These are phyloP conservation scores for Fusarium begoniae DNA, from an alignment of 2,329 filamentous ascomycete genomes.

Conservation along the genomic window DNA sequence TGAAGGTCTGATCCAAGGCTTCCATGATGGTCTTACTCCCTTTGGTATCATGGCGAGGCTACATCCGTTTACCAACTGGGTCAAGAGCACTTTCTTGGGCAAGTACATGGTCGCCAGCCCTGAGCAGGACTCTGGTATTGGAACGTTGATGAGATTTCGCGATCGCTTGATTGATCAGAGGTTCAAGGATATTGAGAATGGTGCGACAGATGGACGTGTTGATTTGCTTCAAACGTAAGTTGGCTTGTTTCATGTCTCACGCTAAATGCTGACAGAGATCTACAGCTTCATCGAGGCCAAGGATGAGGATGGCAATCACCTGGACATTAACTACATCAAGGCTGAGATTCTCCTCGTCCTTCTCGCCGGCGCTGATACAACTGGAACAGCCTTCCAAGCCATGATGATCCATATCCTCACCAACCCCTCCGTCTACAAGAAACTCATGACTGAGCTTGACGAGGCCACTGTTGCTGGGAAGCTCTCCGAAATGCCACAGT, in stretches of 20 bases:
- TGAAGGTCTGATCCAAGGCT: conserved; percentile 49
- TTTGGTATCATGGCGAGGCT: conserved; percentile 56
- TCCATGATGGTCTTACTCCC: conserved; percentile 24
- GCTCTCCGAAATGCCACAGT: conserved; percentile 47
- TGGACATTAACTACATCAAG: conserved; percentile 35
- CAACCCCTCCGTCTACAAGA: conserved; percentile 29
- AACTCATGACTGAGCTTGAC: conserved; percentile 39
- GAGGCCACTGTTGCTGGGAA: conserved; percentile 43
- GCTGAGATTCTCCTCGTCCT: conserved; percentile 39
- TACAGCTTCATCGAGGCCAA: conserved; percentile 20
- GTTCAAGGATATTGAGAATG: conserved; percentile 56
- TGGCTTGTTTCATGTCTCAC: accelerated
- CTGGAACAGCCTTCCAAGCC: conserved; percentile 56
- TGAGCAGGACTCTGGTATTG: conserved; percentile 63
- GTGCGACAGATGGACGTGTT: conserved; percentile 50
- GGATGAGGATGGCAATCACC: conserved; percentile 12
- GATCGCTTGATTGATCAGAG: conserved; percentile 62
- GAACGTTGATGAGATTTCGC: conserved; percentile 65
- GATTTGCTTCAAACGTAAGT: conserved; percentile 63
- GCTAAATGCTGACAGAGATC: not conserved
- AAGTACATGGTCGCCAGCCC: conserved; percentile 46
- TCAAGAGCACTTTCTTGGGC: conserved; percentile 31
- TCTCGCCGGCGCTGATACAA: conserved; percentile 55
- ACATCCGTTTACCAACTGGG: conserved; percentile 22
- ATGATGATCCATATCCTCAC: conserved; percentile 47